These are phyloP conservation scores for Echeveria elegans DNA, from an alignment of 164 flowering plant genomes.

Conservation along the genomic window DNA sequence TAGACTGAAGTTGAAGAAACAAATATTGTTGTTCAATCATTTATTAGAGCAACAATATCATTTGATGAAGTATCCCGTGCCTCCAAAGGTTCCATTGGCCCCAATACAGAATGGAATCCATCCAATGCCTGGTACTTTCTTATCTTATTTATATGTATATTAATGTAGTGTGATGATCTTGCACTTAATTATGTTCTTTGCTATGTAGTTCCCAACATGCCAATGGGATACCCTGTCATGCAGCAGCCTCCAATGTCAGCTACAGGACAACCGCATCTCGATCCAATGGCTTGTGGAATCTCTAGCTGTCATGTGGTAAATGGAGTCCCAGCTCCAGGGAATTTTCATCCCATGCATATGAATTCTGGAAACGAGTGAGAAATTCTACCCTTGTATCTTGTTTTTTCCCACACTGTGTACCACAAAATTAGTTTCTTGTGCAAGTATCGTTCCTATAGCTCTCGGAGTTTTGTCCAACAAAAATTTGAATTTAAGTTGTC, in stretches of 20 bases:
- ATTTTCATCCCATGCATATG: conserved; percentile 71
- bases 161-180: background rate
- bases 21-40: conserved; percentile 79
- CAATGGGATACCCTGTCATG: conserved; percentile 89
- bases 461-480: background rate
- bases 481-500: background rate
- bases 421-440: background rate
- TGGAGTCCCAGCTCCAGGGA: conserved; percentile 92
- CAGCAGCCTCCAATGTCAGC: conserved; percentile 70
- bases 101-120: conserved; percentile 92
- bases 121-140: conserved; percentile 75
- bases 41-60: conserved; percentile 85
- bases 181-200: conserved; percentile 22
- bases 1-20: conserved; percentile 86
- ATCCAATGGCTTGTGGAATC: conserved; percentile 68
- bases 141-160: background rate
- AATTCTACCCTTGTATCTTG: background rate
- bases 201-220: conserved; percentile 92
- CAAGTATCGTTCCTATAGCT: background rate
- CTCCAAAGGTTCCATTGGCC: conserved; percentile 71
- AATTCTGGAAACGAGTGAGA: conserved; percentile 83
- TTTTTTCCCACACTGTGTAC: background rate
- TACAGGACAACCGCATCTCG: conserved; percentile 84
- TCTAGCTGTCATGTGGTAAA: conserved; percentile 86
- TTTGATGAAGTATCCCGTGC: conserved; percentile 65